These are phyloP conservation scores for Candida buenavistaensis DNA, from an alignment of 1,139 yeast genomes.

Conservation along the genomic window DNA sequence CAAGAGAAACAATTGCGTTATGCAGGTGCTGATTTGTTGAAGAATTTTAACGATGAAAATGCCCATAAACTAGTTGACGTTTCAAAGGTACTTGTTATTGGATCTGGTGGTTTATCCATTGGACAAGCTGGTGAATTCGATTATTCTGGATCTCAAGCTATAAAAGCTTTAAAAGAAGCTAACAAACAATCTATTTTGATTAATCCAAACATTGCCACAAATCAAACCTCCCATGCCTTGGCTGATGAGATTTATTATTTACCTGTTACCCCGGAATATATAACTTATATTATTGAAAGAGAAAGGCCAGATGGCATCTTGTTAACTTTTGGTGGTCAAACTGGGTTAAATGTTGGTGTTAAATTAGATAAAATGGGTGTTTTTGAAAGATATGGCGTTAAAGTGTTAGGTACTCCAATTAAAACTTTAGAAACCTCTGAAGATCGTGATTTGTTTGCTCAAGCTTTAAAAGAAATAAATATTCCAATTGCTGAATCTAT, in stretches of 20 bases:
- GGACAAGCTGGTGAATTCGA: slow-evolving; percentile 99
- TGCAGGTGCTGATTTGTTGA: slow-evolving; percentile 46
- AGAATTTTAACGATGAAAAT: slow-evolving; percentile 33
- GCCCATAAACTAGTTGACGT: slow-evolving; percentile 72
- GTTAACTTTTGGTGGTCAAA: slow-evolving; percentile 97
- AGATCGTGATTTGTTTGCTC: slow-evolving; percentile 94
- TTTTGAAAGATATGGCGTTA: slow-evolving; percentile 84
- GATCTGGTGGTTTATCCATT: slow-evolving; percentile 97
- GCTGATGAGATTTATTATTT: slow-evolving; percentile 95
- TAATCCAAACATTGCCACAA: slow-evolving; percentile 97
- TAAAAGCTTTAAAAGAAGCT: slow-evolving; percentile 92
- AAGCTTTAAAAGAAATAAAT: slow-evolving; percentile 88
- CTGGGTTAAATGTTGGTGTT: slow-evolving; percentile 95
- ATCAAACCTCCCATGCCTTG: slow-evolving; percentile 94
- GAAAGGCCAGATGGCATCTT: slow-evolving; percentile 96
- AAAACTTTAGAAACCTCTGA: slow-evolving; percentile 93
- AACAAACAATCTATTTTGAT: slow-evolving; percentile 81
- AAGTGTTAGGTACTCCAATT: slow-evolving; percentile 96
- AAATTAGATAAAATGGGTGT: slow-evolving; percentile 79
- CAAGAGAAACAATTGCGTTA: slow-evolving; percentile 12
- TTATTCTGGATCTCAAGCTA: slow-evolving; percentile 97
- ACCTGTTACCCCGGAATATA: slow-evolving; percentile 96
- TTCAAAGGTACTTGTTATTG: slow-evolving; percentile 92
- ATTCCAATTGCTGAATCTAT: slow-evolving; percentile 96
- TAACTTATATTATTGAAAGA: slow-evolving; percentile 88